Percentiles rank a stretch among this genome's conserved stretches.
These are phyloP conservation scores for Serendipita sp. DNA, from an alignment of 768 basidiomycete species.

Conservation along the genomic window DNA sequence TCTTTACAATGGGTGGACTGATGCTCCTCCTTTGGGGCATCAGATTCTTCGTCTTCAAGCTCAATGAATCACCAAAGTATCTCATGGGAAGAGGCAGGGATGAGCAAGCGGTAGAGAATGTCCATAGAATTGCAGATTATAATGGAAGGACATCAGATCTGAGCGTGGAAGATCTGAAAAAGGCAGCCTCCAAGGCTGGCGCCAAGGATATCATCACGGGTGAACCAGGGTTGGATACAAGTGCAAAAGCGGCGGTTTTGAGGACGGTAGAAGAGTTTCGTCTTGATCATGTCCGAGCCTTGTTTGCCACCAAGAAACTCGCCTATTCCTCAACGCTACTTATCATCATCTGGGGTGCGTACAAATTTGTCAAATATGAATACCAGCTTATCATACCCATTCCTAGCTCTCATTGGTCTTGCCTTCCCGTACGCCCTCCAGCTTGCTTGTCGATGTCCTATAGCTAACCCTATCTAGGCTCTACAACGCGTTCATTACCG, in stretches of 20 bases:
- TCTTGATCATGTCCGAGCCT: constrained; percentile 34
- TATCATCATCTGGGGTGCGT: constrained; percentile 37
- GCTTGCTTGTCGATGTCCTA: constrained; percentile 3
- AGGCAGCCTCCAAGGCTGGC: constrained; percentile 15
- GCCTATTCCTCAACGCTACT: constrained; percentile 49
- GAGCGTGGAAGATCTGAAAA: constrained; percentile 34
- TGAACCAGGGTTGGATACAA: constrained; percentile 20
- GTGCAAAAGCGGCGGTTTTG: constrained; percentile 23
- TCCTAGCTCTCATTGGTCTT: constrained; percentile 52
- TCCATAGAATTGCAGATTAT: constrained; percentile 44
- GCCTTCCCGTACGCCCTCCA: constrained; percentile 42
- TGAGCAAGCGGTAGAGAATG: constrained; percentile 40
- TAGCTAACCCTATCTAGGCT: constrained; percentile 11
- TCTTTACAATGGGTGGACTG: constrained; percentile 56
- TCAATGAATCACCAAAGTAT: constrained; percentile 57
- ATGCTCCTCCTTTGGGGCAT: constrained; percentile 46
- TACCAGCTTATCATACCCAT: constrained; percentile 7
- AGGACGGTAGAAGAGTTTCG: constrained; percentile 28
- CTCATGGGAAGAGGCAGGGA: constrained; percentile 54
- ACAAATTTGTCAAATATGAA: neutral
- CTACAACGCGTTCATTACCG: constrained; percentile 11
- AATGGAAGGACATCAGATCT: constrained; percentile 38
- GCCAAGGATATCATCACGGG: constrained; percentile 9
- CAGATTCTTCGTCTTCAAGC: constrained; percentile 49
- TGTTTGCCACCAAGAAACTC: constrained; percentile 49